Evolutionary conservation across 2,329 filamentous ascomycete species (phyloP), one percentile per base, ranked within the genome.

Genomic region (Teratosphaeria viscida): DNA sequence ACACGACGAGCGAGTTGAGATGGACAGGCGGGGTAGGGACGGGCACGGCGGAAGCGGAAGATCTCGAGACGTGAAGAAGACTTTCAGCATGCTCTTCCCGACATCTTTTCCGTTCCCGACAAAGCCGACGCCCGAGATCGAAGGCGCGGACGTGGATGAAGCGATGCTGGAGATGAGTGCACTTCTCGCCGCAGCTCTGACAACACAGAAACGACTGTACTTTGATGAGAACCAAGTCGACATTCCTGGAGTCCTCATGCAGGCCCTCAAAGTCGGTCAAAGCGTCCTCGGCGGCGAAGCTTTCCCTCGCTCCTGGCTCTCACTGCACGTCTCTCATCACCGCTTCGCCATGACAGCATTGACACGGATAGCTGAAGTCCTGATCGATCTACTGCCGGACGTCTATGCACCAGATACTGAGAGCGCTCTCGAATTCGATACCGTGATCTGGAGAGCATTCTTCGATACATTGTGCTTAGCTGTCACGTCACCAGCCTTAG

Each of bases 401-500:
- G 90, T 92, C 0, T 94, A 97, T 64, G 90, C 96, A 65, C 90
- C 91, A 0, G 92, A 96, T 68, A 65, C 67, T 16, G 63, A 61
- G 12, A 70, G 72, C 39, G 71, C 72, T 1, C 68, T 73, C 43
- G 82, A 81, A 12, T 99, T 97, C 74, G 91, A 95, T 70, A 96
- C 90, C 11, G 89, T 95, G 60, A 78, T 97, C 12, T 99, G 94
- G 94, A 92, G 92, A 65, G 80, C 88, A 35, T 96, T 96, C 76
- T 96, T 99, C 71, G 88, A 86, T 19, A 92, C 91, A 0, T 78
- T 99, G 34, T 80, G 99, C 32, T 91, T 89, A 70, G 85, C 97
- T 2, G 90, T 99, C 2, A 89, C 90, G 5, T 96, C 91, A 68
- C 86, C 92, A 39, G 89, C 88, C 0, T 81, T 99, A 23, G 92